A percentile compares a stretch with the other conserved stretches of the same genome.
Evolutionary conservation across 2,329 filamentous ascomycete genomes (phyloP).

Genomic region (Elsinoe batatas): DNA sequence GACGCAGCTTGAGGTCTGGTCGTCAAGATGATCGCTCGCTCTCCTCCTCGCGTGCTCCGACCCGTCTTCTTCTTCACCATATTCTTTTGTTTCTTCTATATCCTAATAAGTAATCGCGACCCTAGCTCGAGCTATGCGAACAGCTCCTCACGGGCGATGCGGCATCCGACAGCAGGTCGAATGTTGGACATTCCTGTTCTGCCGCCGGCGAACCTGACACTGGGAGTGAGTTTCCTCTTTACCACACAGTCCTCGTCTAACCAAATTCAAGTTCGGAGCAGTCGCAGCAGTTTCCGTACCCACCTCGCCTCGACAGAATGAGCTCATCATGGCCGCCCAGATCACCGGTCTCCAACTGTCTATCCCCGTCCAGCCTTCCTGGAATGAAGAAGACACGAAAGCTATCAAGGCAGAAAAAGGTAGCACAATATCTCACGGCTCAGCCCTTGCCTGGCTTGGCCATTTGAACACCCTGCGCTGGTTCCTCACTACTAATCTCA

Average conservation of each 20-base stretch:
- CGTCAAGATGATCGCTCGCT: conserved; percentile 1
- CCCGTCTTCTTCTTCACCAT: conserved; percentile 12
- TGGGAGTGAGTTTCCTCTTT: conserved; percentile 14
- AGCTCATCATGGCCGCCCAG: conserved; percentile 30
- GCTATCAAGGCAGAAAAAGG: conserved; percentile 22
- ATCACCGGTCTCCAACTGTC: conserved; percentile 30
- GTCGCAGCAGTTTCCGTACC: conserved; percentile 31
- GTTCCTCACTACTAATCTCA: conserved; percentile 34
- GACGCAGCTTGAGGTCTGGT: background rate
- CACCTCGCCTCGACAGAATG: conserved; percentile 26
- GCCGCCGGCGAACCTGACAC: conserved; percentile 15
- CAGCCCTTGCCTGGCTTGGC: conserved; percentile 33
- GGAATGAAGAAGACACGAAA: conserved; percentile 28
- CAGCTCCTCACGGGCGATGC: background rate
- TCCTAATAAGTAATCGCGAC: conserved; percentile 8
- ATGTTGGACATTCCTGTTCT: conserved; percentile 10
- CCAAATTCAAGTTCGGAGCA: conserved; percentile 27
- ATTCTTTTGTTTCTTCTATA: conserved; percentile 3
- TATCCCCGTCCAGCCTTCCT: conserved; percentile 30
- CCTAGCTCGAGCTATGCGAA: background rate
- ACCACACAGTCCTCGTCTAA: background rate
- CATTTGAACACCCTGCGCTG: conserved; percentile 31
- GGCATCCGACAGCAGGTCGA: conserved; percentile 7
- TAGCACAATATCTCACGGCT: conserved; percentile 28
- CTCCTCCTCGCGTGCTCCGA: background rate